Base-by-base conservation (phyloP, 2,329 filamentous ascomycete genomes). In the Dactylellina drechsleri region DNA sequence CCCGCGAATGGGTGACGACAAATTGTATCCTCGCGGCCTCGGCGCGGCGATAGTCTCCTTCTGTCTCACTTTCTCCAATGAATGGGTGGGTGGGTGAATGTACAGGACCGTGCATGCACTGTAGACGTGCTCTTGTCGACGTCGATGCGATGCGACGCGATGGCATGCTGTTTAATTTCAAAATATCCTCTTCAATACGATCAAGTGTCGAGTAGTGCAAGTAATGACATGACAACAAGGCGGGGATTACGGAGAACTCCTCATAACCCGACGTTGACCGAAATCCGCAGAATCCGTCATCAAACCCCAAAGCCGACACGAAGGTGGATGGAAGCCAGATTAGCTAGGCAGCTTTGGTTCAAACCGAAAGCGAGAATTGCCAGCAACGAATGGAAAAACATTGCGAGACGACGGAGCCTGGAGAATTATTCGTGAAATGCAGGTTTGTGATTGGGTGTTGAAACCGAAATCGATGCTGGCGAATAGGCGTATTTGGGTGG, bases 281-380 rank as follows among this genome's bases (percentile, higher is more conserved):
- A 43, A 15, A 15, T 13, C 31, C 40, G 28, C 31, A 40, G 6
- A 60, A 56, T 68, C 65, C 40, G 54, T 61, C 54, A 56, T 68
- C 49, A 47, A 68, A 68, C 52, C 16, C 47, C 49, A 47, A 68
- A 68, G 59, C 16, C 47, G 47, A 52, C 16, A 52, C 12, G 47
- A 15, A 13, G 16, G 13, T 47, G 16, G 47, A 4, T 54, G 52
- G 8, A 12, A 23, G 23, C 23, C 23, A 23, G 23, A n/a, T 4
- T 23, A 7, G 52, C 52, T 54, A 52, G 47, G 47, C 47, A 8
- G 43, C 43, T 47, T 47, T n/a, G 7, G 13, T 47, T 47, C 16
- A 36, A 36, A 36, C 5, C 6, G 6, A 36, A 36, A 10, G 31
- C 31, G 10, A 36, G 31, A 36, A 36, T 36, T 36, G 31, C 31